phyloP scores from a whole-genome alignment of 257 asterid genomes.

The Nicotiana obtusifolia region DNA sequence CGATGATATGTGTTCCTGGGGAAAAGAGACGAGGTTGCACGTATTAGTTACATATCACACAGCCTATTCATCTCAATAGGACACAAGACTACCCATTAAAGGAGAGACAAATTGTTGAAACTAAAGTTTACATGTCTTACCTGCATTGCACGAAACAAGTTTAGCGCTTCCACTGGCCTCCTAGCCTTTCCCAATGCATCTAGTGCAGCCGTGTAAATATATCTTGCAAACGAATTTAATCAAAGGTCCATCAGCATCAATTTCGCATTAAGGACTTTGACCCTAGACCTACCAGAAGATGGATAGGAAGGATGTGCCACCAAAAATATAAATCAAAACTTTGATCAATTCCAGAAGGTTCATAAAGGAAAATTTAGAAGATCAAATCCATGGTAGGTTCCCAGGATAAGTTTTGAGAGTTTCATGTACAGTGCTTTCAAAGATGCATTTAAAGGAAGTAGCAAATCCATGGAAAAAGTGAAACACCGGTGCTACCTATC shows the following conservation, averaged over 20 bases:
- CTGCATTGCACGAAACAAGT: constrained; percentile 77
- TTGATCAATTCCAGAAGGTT: not conserved
- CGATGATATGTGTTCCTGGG: constrained; percentile 64
- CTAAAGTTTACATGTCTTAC: constrained; percentile 27
- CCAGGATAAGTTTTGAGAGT: not conserved
- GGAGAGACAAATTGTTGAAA: not conserved
- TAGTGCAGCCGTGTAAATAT: constrained; percentile 73
- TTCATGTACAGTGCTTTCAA: not conserved
- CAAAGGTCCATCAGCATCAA: not conserved
- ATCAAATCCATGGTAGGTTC: not conserved
- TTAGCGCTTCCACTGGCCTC: constrained; percentile 93
- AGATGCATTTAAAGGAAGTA: not conserved
- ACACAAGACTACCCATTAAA: not conserved
- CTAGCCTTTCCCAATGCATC: constrained; percentile 87
- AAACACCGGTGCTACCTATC: not conserved
- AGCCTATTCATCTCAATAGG: constrained; percentile 1
- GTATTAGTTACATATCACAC: constrained; percentile 5
- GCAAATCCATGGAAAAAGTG: not conserved
- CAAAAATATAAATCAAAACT: not conserved
- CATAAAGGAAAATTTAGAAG: not conserved
- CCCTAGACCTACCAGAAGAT: not conserved
- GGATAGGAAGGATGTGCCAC: not conserved
- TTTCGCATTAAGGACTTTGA: not conserved
- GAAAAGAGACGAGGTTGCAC: not conserved
- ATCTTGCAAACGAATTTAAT: constrained; percentile 31